Conservation (phyloP, 345 rosid species). For the Eucalyptus erythrocorys region DNA sequence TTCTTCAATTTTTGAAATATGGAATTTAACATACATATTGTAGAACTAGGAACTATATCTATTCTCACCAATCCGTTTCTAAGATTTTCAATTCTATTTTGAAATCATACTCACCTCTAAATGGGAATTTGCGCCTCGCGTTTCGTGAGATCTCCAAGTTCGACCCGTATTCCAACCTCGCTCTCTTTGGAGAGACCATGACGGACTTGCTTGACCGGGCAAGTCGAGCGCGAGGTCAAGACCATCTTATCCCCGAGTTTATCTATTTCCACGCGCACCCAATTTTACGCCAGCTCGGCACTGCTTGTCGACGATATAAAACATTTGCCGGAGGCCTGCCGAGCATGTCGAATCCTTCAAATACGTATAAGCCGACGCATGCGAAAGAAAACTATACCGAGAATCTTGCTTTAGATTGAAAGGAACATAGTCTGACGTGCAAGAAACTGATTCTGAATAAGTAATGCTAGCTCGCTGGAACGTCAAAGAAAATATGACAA, state of each 20-base stretch:
- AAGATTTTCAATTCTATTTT: fast-evolving
- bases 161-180: neutral
- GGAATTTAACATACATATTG: fast-evolving
- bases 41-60: fast-evolving
- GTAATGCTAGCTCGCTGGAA: neutral
- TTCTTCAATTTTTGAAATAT: too few relatives aligned
- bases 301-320: neutral
- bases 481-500: neutral
- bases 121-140: neutral
- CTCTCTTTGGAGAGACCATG: neutral
- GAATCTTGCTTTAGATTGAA: neutral
- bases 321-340: neutral
- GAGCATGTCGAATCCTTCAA: neutral
- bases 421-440: neutral
- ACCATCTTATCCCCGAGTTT: neutral
- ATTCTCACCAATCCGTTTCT: fast-evolving
- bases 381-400: neutral
- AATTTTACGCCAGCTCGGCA: neutral
- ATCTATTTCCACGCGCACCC: neutral
- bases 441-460: neutral
- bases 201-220: neutral
- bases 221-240: neutral
- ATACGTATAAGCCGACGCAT: neutral
- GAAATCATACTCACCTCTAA: fast-evolving
- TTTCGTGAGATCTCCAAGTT: neutral